A percentile compares a stretch with the other conserved stretches of the same genome.
Conservation (phyloP, 352 stramenopile genomes). For the Pseudoperonospora humuli region DNA sequence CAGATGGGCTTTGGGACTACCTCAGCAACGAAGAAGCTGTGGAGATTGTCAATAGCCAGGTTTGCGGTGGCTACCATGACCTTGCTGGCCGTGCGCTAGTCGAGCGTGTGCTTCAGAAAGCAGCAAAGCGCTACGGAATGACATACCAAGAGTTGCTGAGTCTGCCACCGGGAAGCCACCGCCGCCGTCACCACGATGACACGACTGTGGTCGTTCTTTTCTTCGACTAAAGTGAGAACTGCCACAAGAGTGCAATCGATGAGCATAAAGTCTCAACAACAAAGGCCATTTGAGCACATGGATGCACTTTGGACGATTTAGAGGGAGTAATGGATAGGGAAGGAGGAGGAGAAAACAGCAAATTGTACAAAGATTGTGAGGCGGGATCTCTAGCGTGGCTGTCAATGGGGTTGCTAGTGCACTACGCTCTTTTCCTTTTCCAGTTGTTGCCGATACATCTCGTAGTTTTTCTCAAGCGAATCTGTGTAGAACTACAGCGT, state of each 20-base stretch:
- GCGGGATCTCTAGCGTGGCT: not conserved
- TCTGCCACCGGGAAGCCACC: constrained; percentile 69
- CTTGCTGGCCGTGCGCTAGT: constrained; percentile 69
- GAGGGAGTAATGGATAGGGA: not conserved
- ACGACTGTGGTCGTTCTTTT: constrained; percentile 89
- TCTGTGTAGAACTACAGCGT: constrained; percentile 49
- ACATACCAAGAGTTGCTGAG: constrained; percentile 77
- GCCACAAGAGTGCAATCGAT: constrained; percentile 1
- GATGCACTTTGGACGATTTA: not conserved
- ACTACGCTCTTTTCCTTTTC: constrained; percentile 19
- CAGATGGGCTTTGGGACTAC: constrained; percentile 97
- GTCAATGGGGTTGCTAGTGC: not conserved
- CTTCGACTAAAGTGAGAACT: constrained; percentile 43
- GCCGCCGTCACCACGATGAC: constrained; percentile 88
- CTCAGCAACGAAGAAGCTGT: constrained; percentile 93
- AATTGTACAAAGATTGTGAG: constrained; percentile 11
- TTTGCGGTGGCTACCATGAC: constrained; percentile 52
- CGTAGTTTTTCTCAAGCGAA: constrained; percentile 61
- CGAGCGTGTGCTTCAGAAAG: constrained; percentile 70
- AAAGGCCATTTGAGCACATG: constrained; percentile 1
- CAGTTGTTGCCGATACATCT: constrained; percentile 37
- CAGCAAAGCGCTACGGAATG: constrained; percentile 67
- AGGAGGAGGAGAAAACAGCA: not conserved
- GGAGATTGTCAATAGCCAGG: constrained; percentile 78
- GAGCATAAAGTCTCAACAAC: constrained; percentile 10